Evolutionary conservation across 1,139 yeast species (phyloP).

Genomic region (Meyerozyma athensensis): DNA sequence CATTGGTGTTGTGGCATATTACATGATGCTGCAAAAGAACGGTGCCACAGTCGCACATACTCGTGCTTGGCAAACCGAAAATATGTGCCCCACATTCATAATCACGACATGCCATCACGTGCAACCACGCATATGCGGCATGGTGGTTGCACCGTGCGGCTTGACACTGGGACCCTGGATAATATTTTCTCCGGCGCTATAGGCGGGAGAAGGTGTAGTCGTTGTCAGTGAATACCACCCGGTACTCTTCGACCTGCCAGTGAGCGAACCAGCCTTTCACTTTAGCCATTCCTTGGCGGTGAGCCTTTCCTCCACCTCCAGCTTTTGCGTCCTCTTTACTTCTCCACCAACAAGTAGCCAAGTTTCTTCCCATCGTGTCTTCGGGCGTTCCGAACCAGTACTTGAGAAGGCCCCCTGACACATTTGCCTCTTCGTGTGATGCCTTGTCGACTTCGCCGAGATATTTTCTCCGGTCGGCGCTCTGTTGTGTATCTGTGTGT

Average conservation of each 20-base stretch:
- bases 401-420: conserved; percentile 27
- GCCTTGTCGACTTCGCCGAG: conserved; percentile 22
- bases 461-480: conserved; percentile 17
- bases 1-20: no score
- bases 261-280: conserved; percentile 25
- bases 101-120: no score
- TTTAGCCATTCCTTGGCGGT: conserved; percentile 22
- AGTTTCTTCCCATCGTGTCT: conserved; percentile 20
- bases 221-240: conserved; percentile 11
- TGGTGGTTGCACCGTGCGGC: no score
- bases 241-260: conserved; percentile 31
- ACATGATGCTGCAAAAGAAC: no score
- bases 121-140: no score
- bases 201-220: conserved; percentile 8
- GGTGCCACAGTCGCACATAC: no score
- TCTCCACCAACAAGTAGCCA: conserved; percentile 36
- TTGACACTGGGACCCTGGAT: no score
- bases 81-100: no score
- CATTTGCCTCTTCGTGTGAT: conserved; percentile 27
- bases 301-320: conserved; percentile 28
- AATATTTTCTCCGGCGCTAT: no score
- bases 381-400: conserved; percentile 33
- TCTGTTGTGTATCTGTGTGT: conserved; percentile 19
- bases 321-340: conserved; percentile 17
- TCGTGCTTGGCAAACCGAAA: no score